Evolutionary conservation across 1,139 yeast genomes (phyloP).

Genomic region (Geotrichum aggregatum): DNA sequence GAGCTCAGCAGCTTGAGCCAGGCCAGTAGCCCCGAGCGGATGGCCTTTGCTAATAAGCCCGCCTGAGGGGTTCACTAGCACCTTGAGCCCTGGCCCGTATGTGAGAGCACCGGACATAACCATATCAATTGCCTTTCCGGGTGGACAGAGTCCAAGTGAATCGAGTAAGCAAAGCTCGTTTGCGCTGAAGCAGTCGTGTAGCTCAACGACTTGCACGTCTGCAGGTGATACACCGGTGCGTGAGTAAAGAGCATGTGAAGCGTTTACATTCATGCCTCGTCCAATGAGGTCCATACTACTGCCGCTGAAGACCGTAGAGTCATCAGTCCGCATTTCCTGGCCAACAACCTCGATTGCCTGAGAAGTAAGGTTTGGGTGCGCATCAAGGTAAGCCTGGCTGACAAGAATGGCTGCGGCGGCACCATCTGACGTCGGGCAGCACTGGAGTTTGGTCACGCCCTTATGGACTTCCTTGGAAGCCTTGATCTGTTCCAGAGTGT

Average conservation of each 20-base stretch:
- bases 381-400: constrained; percentile 65
- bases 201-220: constrained; percentile 34
- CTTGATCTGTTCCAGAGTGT: constrained; percentile 33
- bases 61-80: constrained; percentile 35
- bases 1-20: constrained; percentile 35
- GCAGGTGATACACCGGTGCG: constrained; percentile 29
- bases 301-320: constrained; percentile 27
- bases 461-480: constrained; percentile 31
- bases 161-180: constrained; percentile 33
- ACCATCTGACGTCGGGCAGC: constrained; percentile 54
- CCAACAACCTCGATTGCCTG: constrained; percentile 35
- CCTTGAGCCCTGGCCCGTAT: constrained; percentile 29
- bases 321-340: constrained; percentile 32
- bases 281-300: constrained; percentile 33
- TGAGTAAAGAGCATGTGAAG: constrained; percentile 26
- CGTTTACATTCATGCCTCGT: constrained; percentile 30
- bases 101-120: constrained; percentile 33
- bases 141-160: constrained; percentile 31
- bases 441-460: constrained; percentile 32
- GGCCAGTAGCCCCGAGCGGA: constrained; percentile 37
- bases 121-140: constrained; percentile 32
- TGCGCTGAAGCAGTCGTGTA: constrained; percentile 36
- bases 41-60: constrained; percentile 36
- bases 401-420: constrained; percentile 80
- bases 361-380: constrained; percentile 30